A percentile compares a stretch with the other conserved stretches of the same genome.
Conservation (phyloP, 2,329 filamentous ascomycete species). For the Bipolaris gigantea region DNA sequence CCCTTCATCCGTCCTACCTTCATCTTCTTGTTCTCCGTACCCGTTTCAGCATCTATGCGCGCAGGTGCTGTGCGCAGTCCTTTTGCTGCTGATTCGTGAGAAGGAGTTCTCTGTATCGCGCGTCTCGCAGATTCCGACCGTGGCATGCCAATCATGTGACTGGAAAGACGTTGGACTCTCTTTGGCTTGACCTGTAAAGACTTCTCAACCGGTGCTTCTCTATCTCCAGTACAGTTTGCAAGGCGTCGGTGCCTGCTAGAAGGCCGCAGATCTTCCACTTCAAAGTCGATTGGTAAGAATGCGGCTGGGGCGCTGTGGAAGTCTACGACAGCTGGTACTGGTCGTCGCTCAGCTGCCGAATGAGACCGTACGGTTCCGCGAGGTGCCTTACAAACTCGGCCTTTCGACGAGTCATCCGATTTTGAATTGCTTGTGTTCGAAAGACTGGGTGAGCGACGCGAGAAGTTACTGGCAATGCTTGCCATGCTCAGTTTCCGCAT, state of each 20-base stretch:
- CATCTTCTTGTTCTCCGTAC: constrained; percentile 21
- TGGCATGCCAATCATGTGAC: constrained; percentile 36
- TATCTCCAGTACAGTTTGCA: constrained; percentile 28
- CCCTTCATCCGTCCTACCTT: constrained; percentile 20
- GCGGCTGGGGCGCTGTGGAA: constrained; percentile 53
- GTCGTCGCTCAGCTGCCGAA: constrained; percentile 31
- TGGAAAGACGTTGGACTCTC: constrained; percentile 35
- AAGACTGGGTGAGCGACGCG: constrained; percentile 67
- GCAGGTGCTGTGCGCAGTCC: constrained; percentile 17
- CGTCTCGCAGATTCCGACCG: constrained; percentile 28
- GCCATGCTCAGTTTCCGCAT: constrained; percentile 86
- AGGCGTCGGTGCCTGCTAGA: constrained; percentile 33
- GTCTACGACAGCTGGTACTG: constrained; percentile 44
- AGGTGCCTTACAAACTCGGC: constrained; percentile 30
- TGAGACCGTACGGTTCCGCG: constrained; percentile 31
- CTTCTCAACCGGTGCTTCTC: constrained; percentile 30
- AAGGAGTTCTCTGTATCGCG: constrained; percentile 19
- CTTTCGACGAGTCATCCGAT: constrained; percentile 41
- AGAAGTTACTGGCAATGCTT: constrained; percentile 75
- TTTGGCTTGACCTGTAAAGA: constrained; percentile 27
- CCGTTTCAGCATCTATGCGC: constrained; percentile 6
- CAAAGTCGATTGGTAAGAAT: constrained; percentile 54
- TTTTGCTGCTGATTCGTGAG: constrained; percentile 26
- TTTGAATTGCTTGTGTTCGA: constrained; percentile 46
- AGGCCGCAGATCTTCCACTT: constrained; percentile 38